phyloP scores from a whole-genome alignment of 2,329 filamentous ascomycete genomes.

The Paecilomyces fulvus region DNA sequence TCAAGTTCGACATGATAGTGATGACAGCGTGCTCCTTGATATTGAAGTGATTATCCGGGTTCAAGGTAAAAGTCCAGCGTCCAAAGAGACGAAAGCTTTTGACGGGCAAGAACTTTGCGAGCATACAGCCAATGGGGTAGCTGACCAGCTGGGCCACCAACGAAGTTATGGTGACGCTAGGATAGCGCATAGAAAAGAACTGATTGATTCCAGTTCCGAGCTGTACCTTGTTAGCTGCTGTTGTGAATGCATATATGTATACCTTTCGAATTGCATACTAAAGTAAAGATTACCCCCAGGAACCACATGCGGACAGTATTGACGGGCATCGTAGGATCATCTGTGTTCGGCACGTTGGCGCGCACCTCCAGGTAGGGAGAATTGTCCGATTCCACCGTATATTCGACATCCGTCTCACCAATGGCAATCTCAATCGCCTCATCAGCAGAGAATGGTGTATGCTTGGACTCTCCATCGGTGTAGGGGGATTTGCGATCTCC shows the following conservation, averaged over 20 bases:
- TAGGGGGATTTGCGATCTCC: background rate
- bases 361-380: constrained; percentile 9
- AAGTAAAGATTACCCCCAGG: constrained; percentile 31
- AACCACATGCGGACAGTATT: constrained; percentile 34
- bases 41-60: constrained; percentile 38
- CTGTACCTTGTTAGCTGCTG: background rate
- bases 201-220: constrained; percentile 41
- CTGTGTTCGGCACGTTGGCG: constrained; percentile 18
- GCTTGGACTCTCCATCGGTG: constrained; percentile 4
- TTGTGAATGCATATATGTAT: constrained; percentile 21
- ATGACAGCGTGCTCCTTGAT: constrained; percentile 41
- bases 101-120: constrained; percentile 34
- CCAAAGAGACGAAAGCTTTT: constrained; percentile 15
- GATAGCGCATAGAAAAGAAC: constrained; percentile 41
- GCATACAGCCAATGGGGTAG: constrained; percentile 33
- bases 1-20: constrained; percentile 42
- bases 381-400: constrained; percentile 9
- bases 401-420: constrained; percentile 10
- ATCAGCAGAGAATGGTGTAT: constrained; percentile 6
- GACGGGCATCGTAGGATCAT: constrained; percentile 19
- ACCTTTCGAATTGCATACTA: constrained; percentile 15
- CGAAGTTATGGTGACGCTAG: constrained; percentile 38
- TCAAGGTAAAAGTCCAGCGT: constrained; percentile 18
- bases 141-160: constrained; percentile 40
- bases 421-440: constrained; percentile 14